A percentile compares a stretch with the other conserved stretches of the same genome.
Evolutionary conservation across 176 grass and related monocot genomes (phyloP).

Genomic region (Phoenix dactylifera): DNA sequence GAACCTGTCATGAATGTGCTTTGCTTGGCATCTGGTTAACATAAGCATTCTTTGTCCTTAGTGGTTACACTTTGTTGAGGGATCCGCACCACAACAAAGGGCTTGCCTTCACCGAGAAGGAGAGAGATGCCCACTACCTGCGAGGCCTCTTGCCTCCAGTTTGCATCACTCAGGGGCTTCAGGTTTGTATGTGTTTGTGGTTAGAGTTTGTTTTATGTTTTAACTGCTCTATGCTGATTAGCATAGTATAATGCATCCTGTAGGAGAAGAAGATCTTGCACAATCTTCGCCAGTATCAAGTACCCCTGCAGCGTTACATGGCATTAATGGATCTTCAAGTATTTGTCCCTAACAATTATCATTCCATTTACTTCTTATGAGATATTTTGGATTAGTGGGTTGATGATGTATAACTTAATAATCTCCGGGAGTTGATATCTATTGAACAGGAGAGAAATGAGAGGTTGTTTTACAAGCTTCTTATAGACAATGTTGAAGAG

Average conservation of each 20-base stretch:
- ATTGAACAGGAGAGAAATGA: constrained; percentile 74
- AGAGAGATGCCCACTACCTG: constrained; percentile 70
- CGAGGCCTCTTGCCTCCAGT: constrained; percentile 53
- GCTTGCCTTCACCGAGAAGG: constrained; percentile 54
- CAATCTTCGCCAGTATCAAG: constrained; percentile 56
- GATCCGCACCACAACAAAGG: constrained; percentile 80
- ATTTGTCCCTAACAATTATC: not conserved
- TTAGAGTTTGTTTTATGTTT: too few species aligned
- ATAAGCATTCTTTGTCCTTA: constrained; percentile 2
- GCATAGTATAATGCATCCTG: not conserved
- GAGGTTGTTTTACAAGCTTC: constrained; percentile 81
- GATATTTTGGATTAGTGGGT: too few species aligned
- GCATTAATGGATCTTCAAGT: constrained; percentile 79
- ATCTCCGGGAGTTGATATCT: not conserved
- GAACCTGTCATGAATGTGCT: too few species aligned
- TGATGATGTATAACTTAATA: too few species aligned
- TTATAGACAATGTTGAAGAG: constrained; percentile 84
- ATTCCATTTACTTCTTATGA: too few species aligned
- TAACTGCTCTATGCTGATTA: too few species aligned
- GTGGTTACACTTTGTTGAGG: constrained; percentile 54
- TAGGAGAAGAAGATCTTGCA: constrained; percentile 88
- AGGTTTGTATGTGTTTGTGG: too few species aligned
- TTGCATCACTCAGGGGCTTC: constrained; percentile 32
- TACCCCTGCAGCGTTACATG: constrained; percentile 69
- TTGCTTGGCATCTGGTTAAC: too few species aligned